Base-by-base conservation (phyloP, 2,329 filamentous ascomycete species). In the Trichophyton schoenleinii region DNA sequence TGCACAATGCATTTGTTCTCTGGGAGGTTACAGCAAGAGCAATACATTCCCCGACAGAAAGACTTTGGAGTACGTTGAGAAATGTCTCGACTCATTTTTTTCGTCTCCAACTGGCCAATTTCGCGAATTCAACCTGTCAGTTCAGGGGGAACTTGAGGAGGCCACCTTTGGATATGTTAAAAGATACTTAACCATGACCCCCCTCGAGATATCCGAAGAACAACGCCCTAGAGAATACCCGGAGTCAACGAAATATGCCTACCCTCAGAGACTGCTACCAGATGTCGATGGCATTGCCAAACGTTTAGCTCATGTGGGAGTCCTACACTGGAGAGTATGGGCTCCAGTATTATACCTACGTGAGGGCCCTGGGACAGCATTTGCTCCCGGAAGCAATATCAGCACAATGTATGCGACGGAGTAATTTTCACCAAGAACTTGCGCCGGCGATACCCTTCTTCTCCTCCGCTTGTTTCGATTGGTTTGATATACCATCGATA, bases 311-410 rank as follows among this genome's bases (percentile, higher is more conserved):
- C 92, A 96, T 69, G 83, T 96, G 52, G 85, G 88, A 13, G 80
- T 94, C 4, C 76, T 97, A 25, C 91, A 96, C 73, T 96, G 91
- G 91, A 83, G 89, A 57, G 87, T 96, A 2, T 97, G 91, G 90
- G 82, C 83, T 1, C 83, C 83, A 1, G 78, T 95, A 60, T 84
- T 87, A 11, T 96, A 96, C 70, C 31, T 61, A 13, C 52, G 18
- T 28, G 60, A 61, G 25, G 25, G 20, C 20, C 55, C 52, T 18
- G 52, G 52, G 25, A 15, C 38, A 55, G 11, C 52, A 20, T 55
- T 55, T 55, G 52, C 52, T 13, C 52, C 52, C 9, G 52, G 52
- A 20, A 55, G 52, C 28, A 28, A 55, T 36, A 20, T 36, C 15
- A 55, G 52, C 15, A 36, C 52, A 18, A 55, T 55, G 52, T 55